Conservation (phyloP, 345 rosid species). For the Sisymbrium altissimum region DNA sequence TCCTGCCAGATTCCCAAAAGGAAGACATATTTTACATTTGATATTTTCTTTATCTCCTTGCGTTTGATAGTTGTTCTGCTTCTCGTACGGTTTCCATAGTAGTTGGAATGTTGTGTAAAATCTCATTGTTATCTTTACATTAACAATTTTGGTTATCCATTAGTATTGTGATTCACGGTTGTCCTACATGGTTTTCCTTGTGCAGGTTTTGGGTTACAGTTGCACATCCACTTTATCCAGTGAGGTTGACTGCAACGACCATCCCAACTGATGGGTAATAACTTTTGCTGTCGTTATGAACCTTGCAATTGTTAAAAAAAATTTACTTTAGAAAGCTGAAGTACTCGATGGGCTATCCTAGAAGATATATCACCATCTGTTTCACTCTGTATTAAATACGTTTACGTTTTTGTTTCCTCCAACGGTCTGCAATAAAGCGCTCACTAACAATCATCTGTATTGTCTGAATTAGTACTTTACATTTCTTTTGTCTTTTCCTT, state of each 20-base stretch:
- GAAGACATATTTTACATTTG: not conserved
- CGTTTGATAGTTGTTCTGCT: not conserved
- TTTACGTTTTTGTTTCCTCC: not conserved
- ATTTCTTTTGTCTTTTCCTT: not conserved
- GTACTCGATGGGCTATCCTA: not conserved
- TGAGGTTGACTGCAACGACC: constrained; percentile 50
- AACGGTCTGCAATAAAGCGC: not conserved
- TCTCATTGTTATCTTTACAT: not conserved
- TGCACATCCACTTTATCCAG: constrained; percentile 66
- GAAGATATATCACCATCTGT: constrained; percentile 1
- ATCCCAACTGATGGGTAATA: constrained; percentile 82
- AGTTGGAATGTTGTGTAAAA: not conserved
- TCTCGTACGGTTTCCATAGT: not conserved
- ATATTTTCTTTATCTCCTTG: not conserved
- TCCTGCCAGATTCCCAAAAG: not conserved
- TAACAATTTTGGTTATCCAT: not conserved
- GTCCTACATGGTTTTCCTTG: constrained; percentile 8
- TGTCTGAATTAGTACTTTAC: constrained; percentile 4
- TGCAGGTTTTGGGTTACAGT: constrained; percentile 75
- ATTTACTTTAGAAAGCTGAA: not conserved
- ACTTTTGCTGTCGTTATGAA: not conserved
- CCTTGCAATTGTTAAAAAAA: not conserved
- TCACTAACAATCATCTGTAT: not conserved
- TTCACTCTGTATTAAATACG: not conserved
- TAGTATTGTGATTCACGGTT: not conserved